phyloP scores from a whole-genome alignment of 2,329 filamentous ascomycete species.

The Fulvia fulva region DNA sequence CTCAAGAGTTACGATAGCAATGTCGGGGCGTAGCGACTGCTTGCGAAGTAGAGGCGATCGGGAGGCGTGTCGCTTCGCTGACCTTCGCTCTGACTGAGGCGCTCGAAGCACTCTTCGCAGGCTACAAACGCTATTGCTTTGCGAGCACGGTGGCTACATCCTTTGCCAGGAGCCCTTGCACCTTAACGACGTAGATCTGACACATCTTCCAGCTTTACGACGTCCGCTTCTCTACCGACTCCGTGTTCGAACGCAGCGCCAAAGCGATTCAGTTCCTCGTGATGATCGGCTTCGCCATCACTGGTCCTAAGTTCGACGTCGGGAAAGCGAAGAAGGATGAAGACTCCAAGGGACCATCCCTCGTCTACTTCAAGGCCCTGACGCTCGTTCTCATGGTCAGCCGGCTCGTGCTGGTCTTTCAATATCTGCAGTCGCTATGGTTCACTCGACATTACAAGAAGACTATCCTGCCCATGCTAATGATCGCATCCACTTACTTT shows the following conservation, averaged over 20 bases:
- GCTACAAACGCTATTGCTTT: too few relatives aligned
- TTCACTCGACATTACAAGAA: slow-evolving; percentile 24
- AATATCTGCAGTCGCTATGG: slow-evolving; percentile 37
- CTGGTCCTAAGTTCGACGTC: slow-evolving; percentile 43
- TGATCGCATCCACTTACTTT: slow-evolving; percentile 34
- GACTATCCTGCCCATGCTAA: not conserved
- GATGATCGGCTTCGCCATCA: slow-evolving; percentile 62
- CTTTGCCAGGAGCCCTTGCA: too few relatives aligned
- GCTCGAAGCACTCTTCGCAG: too few relatives aligned
- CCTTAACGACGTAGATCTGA: too few relatives aligned
- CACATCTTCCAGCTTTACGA: slow-evolving; percentile 54
- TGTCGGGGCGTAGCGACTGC: too few relatives aligned
- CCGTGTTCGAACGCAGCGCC: slow-evolving; percentile 57
- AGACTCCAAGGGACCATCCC: not conserved
- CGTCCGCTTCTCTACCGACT: slow-evolving; percentile 62
- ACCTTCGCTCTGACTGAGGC: too few relatives aligned
- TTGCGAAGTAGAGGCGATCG: too few relatives aligned
- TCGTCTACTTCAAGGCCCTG: not conserved
- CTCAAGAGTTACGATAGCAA: too few relatives aligned
- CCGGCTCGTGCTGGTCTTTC: slow-evolving; percentile 34
- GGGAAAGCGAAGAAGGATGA: slow-evolving; percentile 24
- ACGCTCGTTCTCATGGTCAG: slow-evolving; percentile 34
- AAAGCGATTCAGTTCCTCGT: slow-evolving; percentile 60
- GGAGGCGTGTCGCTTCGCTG: too few relatives aligned
- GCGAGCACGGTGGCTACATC: too few relatives aligned